Conservation (phyloP, 2,329 filamentous ascomycete species). For the Monosporascus sp. region DNA sequence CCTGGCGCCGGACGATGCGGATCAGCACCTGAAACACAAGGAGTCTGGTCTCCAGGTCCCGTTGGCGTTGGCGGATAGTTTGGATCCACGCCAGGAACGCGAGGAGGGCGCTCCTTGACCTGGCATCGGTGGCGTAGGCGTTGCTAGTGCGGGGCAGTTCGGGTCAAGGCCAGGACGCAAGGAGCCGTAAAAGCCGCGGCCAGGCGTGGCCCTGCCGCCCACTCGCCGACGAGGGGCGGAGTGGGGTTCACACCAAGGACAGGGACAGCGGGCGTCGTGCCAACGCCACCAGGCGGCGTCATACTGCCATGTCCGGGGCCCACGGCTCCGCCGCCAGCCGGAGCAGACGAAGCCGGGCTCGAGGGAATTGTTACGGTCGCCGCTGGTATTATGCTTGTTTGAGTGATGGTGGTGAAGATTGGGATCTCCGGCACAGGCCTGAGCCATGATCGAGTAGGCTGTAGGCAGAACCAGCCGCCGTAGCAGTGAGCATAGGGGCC, state of each 20-base stretch:
- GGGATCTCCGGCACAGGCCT: constrained; percentile 5
- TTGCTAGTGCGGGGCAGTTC: not conserved
- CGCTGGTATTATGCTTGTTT: constrained; percentile 1
- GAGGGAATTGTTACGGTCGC: not conserved
- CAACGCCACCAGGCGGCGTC: not conserved
- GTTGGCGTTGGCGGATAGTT: no score
- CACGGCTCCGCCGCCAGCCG: no score
- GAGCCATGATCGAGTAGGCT: constrained; percentile 13
- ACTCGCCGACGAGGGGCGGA: not conserved
- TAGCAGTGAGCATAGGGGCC: constrained; percentile 31
- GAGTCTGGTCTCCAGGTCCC: no score
- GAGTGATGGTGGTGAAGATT: not conserved
- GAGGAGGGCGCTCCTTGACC: not conserved
- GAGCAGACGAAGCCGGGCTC: not conserved
- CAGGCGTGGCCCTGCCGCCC: not conserved
- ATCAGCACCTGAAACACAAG: no score
- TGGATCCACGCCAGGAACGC: constrained; percentile 1
- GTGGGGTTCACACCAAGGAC: not conserved
- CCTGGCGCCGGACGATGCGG: constrained; percentile 4
- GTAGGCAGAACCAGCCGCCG: constrained; percentile 32
- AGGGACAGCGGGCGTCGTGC: no score
- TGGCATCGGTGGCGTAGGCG: not conserved
- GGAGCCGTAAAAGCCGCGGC: not conserved
- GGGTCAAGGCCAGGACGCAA: not conserved
- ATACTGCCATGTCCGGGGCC: constrained; percentile 2